These are phyloP conservation scores for Globisporangium viniferum DNA, from an alignment of 352 stramenopile genomes.

Conservation along the genomic window DNA sequence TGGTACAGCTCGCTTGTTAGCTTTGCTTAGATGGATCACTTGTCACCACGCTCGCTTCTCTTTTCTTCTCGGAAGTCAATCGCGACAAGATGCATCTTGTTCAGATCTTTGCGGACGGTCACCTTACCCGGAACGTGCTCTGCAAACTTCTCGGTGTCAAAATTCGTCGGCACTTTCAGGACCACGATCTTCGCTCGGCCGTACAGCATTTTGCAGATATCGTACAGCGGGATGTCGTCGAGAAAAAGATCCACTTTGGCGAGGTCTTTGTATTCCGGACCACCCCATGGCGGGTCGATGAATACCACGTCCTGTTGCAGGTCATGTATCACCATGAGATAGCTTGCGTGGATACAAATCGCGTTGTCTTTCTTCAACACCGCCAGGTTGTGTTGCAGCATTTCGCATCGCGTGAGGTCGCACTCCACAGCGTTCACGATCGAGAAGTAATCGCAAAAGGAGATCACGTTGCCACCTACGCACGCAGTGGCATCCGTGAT, in stretches of 20 bases:
- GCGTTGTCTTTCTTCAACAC: conserved; percentile 62
- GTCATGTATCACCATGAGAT: conserved; percentile 68
- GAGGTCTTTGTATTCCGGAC: conserved; percentile 76
- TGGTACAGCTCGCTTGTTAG: neutral
- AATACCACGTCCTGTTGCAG: conserved; percentile 81
- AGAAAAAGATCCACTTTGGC: conserved; percentile 71
- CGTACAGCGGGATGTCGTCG: conserved; percentile 52
- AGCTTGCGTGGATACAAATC: conserved; percentile 55
- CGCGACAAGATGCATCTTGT: conserved; percentile 78
- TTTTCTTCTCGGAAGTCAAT: conserved; percentile 48
- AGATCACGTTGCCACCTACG: conserved; percentile 74
- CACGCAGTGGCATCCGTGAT: conserved; percentile 82
- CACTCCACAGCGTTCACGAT: conserved; percentile 77
- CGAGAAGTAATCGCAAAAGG: conserved; percentile 76
- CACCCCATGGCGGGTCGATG: conserved; percentile 80
- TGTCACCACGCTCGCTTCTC: neutral
- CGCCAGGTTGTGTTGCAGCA: conserved; percentile 72
- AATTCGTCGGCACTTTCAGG: conserved; percentile 82
- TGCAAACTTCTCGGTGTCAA: conserved; percentile 73
- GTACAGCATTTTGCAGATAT: conserved; percentile 54
- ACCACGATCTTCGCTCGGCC: conserved; percentile 53
- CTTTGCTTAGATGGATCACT: neutral
- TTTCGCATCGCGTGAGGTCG: conserved; percentile 52
- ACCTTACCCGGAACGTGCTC: conserved; percentile 52
- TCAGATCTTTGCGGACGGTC: conserved; percentile 56